Conservation (phyloP, 495 filamentous ascomycete genomes). For the Penicillium canariense region DNA sequence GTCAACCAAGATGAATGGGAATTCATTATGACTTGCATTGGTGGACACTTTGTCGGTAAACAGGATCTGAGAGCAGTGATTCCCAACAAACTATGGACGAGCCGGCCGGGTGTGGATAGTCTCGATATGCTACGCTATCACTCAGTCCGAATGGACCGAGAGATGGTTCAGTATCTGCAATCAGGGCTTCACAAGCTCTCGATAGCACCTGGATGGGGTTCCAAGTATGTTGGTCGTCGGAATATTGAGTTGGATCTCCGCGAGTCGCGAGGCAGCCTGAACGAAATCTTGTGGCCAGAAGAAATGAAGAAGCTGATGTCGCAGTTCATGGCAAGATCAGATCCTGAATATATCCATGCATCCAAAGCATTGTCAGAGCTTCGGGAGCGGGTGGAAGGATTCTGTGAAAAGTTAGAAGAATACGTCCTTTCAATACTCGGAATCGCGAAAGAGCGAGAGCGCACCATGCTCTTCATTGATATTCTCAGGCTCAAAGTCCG, state of each 20-base stretch:
- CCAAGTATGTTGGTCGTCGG: background rate
- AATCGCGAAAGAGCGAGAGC: too few species aligned
- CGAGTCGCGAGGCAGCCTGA: background rate
- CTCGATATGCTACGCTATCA: conserved; percentile 9
- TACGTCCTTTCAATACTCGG: background rate
- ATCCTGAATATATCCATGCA: background rate
- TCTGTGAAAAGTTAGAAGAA: background rate
- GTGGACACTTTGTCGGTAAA: conserved; percentile 6
- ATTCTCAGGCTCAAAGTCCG: background rate
- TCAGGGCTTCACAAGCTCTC: background rate
- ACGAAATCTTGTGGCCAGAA: background rate
- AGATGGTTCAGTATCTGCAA: conserved; percentile 2
- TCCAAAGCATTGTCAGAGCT: background rate
- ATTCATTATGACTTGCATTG: conserved; percentile 14
- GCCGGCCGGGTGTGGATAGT: background rate
- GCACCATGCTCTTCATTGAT: too few species aligned
- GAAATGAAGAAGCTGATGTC: background rate
- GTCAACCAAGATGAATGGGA: conserved; percentile 10
- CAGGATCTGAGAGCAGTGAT: background rate
- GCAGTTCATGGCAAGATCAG: background rate
- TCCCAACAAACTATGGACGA: background rate
- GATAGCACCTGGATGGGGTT: background rate
- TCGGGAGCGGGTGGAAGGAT: background rate
- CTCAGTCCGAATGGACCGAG: conserved; percentile 1
- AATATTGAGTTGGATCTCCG: background rate